These are phyloP conservation scores for Penicillium verhagenii DNA, from an alignment of 495 filamentous ascomycete species.

Conservation along the genomic window DNA sequence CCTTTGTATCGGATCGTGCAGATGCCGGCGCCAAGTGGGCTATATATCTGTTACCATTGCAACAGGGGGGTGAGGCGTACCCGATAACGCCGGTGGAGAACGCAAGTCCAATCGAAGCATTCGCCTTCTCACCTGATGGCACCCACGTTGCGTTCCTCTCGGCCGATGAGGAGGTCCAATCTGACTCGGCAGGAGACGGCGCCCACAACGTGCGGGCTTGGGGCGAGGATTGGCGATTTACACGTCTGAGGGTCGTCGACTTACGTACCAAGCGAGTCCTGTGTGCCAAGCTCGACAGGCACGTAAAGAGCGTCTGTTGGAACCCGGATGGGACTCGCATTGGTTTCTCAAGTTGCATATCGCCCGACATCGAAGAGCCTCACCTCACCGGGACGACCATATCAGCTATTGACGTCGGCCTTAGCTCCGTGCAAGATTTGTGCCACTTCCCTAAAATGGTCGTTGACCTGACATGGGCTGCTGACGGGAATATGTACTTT, in stretches of 20 bases:
- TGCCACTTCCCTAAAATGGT: conserved; percentile 4
- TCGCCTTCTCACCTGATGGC: conserved; percentile 18
- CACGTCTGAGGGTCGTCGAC: conserved; percentile 7
- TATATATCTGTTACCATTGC: conserved; percentile 18
- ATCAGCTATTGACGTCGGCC: neutral
- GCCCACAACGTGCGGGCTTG: conserved; percentile 7
- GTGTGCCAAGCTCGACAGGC: conserved; percentile 1
- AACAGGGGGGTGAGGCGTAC: conserved; percentile 19
- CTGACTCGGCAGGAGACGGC: too few species aligned
- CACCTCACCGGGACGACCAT: conserved; percentile 4
- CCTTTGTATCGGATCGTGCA: conserved; percentile 24
- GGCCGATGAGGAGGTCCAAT: conserved; percentile 15
- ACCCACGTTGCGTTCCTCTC: conserved; percentile 17
- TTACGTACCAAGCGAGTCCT: conserved; percentile 5
- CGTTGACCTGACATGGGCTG: conserved; percentile 4
- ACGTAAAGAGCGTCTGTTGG: conserved; percentile 7
- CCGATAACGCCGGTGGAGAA: conserved; percentile 7
- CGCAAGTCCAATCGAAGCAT: conserved; percentile 8
- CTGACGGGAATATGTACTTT: conserved; percentile 3
- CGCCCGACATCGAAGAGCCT: conserved; percentile 8
- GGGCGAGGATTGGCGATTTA: conserved; percentile 7
- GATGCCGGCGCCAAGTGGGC: conserved; percentile 11
- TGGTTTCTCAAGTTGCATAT: conserved; percentile 9
- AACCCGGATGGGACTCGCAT: conserved; percentile 6
- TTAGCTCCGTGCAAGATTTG: conserved; percentile 4